Evolutionary conservation across 495 filamentous ascomycete species (phyloP).

Genomic region (Friedmanniomyces simplex): DNA sequence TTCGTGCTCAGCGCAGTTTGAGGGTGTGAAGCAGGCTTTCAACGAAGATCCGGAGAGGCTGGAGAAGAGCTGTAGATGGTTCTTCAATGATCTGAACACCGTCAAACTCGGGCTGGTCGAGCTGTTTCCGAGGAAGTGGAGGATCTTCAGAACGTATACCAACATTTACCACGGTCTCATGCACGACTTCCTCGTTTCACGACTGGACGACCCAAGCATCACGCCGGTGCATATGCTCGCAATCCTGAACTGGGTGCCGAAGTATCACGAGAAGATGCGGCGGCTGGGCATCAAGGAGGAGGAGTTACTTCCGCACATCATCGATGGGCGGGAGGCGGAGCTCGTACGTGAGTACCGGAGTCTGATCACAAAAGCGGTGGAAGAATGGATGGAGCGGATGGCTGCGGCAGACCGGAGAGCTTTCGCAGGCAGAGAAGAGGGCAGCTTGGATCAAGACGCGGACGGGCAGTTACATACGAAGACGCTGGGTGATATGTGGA

Average conservation of each 20-base stretch:
- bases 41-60: constrained; percentile 69
- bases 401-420: constrained; percentile 65
- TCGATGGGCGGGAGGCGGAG: constrained; percentile 80
- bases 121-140: constrained; percentile 95
- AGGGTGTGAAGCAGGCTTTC: constrained; percentile 63
- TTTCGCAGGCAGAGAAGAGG: constrained; percentile 64
- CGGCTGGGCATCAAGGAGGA: constrained; percentile 63
- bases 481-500: constrained; percentile 88
- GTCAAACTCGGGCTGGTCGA: constrained; percentile 81
- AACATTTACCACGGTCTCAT: constrained; percentile 86
- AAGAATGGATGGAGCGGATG: constrained; percentile 96
- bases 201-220: constrained; percentile 71
- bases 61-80: constrained; percentile 83
- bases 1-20: constrained; percentile 62
- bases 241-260: constrained; percentile 89
- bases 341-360: constrained; percentile 86
- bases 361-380: constrained; percentile 87
- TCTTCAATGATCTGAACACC: constrained; percentile 90
- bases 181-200: constrained; percentile 77
- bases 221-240: constrained; percentile 69
- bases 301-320: constrained; percentile 64
- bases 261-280: constrained; percentile 91
- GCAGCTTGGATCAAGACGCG: constrained; percentile 73
- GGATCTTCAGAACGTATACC: constrained; percentile 81
- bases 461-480: constrained; percentile 82